Conservation (phyloP, 2,329 filamentous ascomycete species). For the Microsporum canis region DNA sequence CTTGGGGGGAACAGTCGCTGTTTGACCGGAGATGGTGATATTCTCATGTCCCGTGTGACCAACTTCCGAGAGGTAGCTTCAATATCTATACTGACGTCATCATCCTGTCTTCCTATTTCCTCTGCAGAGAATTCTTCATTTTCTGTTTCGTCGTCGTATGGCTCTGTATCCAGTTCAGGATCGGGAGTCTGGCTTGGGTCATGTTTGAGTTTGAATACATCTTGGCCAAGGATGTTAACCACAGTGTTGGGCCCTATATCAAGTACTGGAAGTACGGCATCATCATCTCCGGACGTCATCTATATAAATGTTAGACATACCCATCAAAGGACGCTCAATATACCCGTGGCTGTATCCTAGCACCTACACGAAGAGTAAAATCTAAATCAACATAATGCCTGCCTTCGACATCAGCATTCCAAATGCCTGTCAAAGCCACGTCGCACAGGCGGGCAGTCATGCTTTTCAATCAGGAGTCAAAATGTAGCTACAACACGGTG, state of each 20-base stretch:
- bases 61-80: slow-evolving; percentile 5
- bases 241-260: background rate
- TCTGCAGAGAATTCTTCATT: no score
- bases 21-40: slow-evolving; percentile 11
- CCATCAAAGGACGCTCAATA: no score
- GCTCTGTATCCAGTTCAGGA: background rate
- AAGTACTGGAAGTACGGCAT: background rate
- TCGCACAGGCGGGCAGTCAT: background rate
- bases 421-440: background rate
- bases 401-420: background rate
- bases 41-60: slow-evolving; percentile 6
- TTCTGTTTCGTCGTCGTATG: background rate
- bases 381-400: background rate
- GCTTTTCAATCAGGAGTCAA: background rate
- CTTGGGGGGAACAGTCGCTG: slow-evolving; percentile 10
- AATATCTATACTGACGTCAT: background rate
- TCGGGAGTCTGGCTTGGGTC: background rate
- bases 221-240: background rate
- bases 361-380: background rate
- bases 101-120: background rate
- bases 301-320: background rate
- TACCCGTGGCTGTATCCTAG: background rate
- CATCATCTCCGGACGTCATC: background rate
- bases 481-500: background rate
- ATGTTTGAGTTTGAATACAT: background rate